These are phyloP conservation scores for Didymella exigua DNA, from an alignment of 2,329 filamentous ascomycete genomes.

Conservation along the genomic window DNA sequence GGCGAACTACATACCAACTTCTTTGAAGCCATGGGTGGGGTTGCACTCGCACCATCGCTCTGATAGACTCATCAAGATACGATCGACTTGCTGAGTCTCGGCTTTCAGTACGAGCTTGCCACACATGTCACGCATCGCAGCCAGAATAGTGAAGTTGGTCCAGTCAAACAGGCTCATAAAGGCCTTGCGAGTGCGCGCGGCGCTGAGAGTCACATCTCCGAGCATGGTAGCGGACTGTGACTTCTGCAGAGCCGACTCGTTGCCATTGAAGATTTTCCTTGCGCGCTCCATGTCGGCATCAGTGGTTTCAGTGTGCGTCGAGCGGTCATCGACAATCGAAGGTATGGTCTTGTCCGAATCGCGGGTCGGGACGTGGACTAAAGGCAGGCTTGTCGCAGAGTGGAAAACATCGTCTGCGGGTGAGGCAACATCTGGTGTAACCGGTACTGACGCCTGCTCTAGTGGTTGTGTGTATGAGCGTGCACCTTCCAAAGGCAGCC, in stretches of 20 bases:
- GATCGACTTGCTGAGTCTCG: conserved; percentile 95
- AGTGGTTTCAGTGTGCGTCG: conserved; percentile 52
- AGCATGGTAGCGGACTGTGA: conserved; percentile 86
- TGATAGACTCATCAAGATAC: conserved; percentile 88
- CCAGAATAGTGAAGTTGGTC: conserved; percentile 77
- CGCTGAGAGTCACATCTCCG: conserved; percentile 68
- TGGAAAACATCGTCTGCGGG: conserved; percentile 53
- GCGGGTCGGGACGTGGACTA: conserved; percentile 57
- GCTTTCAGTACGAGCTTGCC: conserved; percentile 80
- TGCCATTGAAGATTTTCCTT: conserved; percentile 80
- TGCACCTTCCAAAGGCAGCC: conserved; percentile 49
- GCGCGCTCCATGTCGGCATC: conserved; percentile 79
- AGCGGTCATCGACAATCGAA: conserved; percentile 42
- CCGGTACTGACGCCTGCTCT: conserved; percentile 42
- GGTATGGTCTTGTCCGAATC: conserved; percentile 46
- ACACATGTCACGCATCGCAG: conserved; percentile 79
- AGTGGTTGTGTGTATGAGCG: conserved; percentile 44
- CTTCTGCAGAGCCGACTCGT: conserved; percentile 79
- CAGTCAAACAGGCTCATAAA: conserved; percentile 96
- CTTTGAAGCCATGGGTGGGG: conserved; percentile 89
- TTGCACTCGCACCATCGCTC: conserved; percentile 94
- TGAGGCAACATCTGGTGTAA: conserved; percentile 41
- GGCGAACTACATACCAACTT: conserved; percentile 66
- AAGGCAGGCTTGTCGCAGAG: conserved; percentile 56
- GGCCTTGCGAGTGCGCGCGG: conserved; percentile 65